Base-by-base conservation (phyloP, 2,329 filamentous ascomycete species). In the Penicillium brasilianum region DNA sequence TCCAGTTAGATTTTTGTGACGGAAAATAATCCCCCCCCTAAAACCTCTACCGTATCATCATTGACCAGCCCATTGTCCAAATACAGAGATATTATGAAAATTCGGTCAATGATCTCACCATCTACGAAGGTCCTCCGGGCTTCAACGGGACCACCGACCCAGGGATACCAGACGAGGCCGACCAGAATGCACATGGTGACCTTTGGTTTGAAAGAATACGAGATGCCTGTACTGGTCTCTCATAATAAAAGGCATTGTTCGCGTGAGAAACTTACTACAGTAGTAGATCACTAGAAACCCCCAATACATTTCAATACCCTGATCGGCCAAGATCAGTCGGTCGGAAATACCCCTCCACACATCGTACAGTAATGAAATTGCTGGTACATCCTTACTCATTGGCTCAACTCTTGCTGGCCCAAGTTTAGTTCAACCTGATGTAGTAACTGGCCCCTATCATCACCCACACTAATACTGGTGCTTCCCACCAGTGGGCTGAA, bases 101-200 rank as follows among this genome's bases (percentile, higher is more conserved):
- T 36, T 25, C 39, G 64, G 62, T 64, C 63, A 55, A 68, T 68
- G 63, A 68, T 67, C 62, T 66, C 63, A 68, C 59, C 53, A 58
- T 53, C 49, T 37, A 51, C 32, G 25, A 18, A 50, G 37, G 48
- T 52, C 25, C 34, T 46, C 25, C 20, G 16, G 58, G 48, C 50
- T 16, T 49, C 49, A 51, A 48, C 20, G 14, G 22, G 25, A 28
- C 25, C 25, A 28, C 4, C 37, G 53, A 59, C 32, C 60, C 58
- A 58, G 11, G 58, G 25, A 57, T 44, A 25, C 20, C 50, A 41
- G 34, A 28, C 39, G 34, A 44, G 49, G 30, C 58, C 62, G 63
- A 66, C 63, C 28, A 60, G 51, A n/a, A 64, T 65, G 54, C 60
- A 59, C 10, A 14, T 51, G 57, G 58, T 58, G 46, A 61, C 59